Evolutionary conservation across 2,329 filamentous ascomycete genomes (phyloP).

Genomic region (Huntiella abstrusa): DNA sequence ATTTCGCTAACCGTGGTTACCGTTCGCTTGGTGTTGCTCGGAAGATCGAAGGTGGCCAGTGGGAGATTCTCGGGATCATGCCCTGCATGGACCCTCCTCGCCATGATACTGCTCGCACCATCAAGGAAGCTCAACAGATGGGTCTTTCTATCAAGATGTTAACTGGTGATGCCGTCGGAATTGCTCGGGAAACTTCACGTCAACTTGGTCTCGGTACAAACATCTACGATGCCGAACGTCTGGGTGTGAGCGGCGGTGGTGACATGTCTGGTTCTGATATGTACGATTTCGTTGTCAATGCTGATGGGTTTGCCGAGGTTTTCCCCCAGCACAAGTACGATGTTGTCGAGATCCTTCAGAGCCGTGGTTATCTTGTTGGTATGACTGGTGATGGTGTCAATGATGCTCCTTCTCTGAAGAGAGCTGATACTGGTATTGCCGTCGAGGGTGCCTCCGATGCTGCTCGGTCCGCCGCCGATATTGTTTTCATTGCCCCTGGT

Average conservation of each 20-base stretch:
- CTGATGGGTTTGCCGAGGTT: constrained; percentile 85
- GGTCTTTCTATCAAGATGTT: constrained; percentile 91
- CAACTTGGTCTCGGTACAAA: constrained; percentile 85
- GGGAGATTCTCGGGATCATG: constrained; percentile 51
- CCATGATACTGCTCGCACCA: constrained; percentile 76
- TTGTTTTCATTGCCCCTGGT: constrained; percentile 82
- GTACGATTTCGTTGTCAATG: constrained; percentile 88
- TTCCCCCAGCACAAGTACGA: constrained; percentile 94
- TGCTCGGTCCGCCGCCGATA: constrained; percentile 78
- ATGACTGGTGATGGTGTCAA: constrained; percentile 97
- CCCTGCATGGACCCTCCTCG: constrained; percentile 57
- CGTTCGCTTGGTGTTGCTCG: constrained; percentile 84
- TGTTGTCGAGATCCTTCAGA: constrained; percentile 81
- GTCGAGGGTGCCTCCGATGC: constrained; percentile 84
- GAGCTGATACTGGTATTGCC: constrained; percentile 90
- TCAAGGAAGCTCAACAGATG: constrained; percentile 73
- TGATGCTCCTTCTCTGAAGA: constrained; percentile 81
- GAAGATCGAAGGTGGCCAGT: constrained; percentile 61
- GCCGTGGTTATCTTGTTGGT: constrained; percentile 81
- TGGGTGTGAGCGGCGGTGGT: constrained; percentile 75
- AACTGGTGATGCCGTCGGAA: constrained; percentile 85
- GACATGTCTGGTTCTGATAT: constrained; percentile 88
- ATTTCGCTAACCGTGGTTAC: constrained; percentile 85
- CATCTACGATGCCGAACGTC: constrained; percentile 82
- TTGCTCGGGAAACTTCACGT: constrained; percentile 24